These are phyloP conservation scores for Penicillium soppii DNA, from an alignment of 495 filamentous ascomycete species.

Conservation along the genomic window DNA sequence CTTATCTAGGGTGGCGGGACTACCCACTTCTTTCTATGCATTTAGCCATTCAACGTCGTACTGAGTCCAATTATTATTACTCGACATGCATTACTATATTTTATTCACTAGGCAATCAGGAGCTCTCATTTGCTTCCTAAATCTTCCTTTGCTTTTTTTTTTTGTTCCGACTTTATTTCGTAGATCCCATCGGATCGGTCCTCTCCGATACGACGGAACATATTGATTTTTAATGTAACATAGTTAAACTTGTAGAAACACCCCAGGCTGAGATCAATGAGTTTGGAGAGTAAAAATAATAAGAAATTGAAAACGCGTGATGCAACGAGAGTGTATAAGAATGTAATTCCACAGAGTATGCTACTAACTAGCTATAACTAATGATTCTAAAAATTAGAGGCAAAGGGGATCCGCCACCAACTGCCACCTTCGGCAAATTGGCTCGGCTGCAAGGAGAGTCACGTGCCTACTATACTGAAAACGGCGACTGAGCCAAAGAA, in stretches of 20 bases:
- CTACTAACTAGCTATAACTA: too few species aligned
- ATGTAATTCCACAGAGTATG: too few species aligned
- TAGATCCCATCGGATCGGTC: conserved; percentile 25
- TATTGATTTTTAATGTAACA: neutral
- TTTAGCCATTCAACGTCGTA: neutral
- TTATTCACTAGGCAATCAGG: neutral
- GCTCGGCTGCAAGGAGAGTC: conserved; percentile 4
- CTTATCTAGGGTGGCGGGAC: conserved; percentile 30
- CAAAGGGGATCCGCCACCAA: conserved; percentile 15
- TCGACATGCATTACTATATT: neutral
- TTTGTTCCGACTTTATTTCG: conserved; percentile 1
- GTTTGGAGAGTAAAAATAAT: neutral
- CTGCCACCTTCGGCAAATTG: conserved; percentile 12
- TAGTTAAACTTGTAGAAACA: too few species aligned
- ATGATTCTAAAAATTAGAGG: too few species aligned
- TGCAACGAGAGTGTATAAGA: neutral
- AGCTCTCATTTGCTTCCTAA: neutral
- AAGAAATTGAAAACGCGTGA: neutral
- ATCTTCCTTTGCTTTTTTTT: conserved; percentile 6
- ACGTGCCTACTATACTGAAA: conserved; percentile 20
- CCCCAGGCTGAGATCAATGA: conserved; percentile 6
- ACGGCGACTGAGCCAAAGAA: conserved; percentile 3
- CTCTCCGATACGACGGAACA: conserved; percentile 22
- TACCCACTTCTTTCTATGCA: neutral
- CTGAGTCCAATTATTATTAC: neutral